Conservation (phyloP, 2,329 filamentous ascomycete genomes). For the Hansfordia pulvinata region DNA sequence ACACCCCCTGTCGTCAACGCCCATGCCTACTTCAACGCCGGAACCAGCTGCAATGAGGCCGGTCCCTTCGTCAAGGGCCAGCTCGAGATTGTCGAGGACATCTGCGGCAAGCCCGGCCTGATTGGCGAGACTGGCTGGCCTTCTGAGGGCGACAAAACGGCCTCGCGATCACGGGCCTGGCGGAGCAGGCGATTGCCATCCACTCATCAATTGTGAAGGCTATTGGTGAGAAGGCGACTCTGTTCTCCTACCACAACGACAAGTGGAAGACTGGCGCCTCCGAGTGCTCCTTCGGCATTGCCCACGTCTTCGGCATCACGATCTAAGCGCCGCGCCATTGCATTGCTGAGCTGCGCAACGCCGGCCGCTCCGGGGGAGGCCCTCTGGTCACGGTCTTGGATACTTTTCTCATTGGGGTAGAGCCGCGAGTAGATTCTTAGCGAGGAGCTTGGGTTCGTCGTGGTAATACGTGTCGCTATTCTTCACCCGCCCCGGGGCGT, state of each 20-base stretch:
- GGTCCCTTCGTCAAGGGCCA: constrained; percentile 65
- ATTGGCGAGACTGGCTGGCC: constrained; percentile 93
- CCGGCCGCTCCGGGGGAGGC: no score
- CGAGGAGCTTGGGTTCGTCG: no score
- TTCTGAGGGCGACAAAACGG: constrained; percentile 53
- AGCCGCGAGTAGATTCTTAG: no score
- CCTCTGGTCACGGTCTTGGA: no score
- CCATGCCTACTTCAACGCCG: constrained; percentile 85
- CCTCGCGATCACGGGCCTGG: constrained; percentile 48
- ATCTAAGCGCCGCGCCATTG: no score
- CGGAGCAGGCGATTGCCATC: constrained; percentile 62
- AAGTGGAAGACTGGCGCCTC: constrained; percentile 66
- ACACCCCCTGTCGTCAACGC: constrained; percentile 77
- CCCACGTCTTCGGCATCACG: background rate
- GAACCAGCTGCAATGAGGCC: constrained; percentile 47
- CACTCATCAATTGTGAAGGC: constrained; percentile 51
- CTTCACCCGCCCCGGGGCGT: no score
- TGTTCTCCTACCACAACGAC: constrained; percentile 76
- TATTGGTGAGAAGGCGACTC: constrained; percentile 55
- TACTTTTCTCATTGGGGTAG: no score
- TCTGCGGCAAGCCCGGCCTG: constrained; percentile 66
- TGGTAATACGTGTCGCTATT: no score
- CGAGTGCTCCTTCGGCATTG: constrained; percentile 50
- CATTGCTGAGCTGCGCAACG: no score
- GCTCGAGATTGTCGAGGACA: constrained; percentile 52